Base-by-base conservation (phyloP, 2,329 filamentous ascomycete genomes). In the Raffaelea arxii region DNA sequence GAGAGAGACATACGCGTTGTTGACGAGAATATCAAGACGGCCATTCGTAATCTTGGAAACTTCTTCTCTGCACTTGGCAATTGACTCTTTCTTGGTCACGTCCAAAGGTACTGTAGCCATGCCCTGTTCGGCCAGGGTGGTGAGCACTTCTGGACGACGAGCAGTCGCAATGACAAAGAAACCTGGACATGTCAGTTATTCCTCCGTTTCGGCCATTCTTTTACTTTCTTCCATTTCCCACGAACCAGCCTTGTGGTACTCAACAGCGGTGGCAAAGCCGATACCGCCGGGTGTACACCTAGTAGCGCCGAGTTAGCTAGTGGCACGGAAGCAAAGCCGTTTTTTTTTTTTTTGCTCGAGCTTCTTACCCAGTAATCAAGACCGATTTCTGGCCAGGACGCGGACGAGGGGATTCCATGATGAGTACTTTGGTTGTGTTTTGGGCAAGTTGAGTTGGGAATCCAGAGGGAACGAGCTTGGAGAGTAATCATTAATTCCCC, bases 201-300 rank as follows among this genome's bases (percentile, higher is more conserved):
- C 7, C 9, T 42, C 19, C 16, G 21, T 21, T 22, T 10, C 12
- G 12, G 22, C 10, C 24, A n/a, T n/a, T n/a, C n/a, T n/a, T n/a
- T n/a, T n/a, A n/a, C n/a, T n/a, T n/a, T n/a, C n/a, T n/a, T n/a
- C n/a, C n/a, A n/a, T n/a, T n/a, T n/a, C n/a, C n/a, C 5, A 9
- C 14, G 4, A 43, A 56, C 25, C 46, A 75, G 75, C 75, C 61
- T 68, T 67, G 11, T 77, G 69, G 44, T 78, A 79, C 50, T 75
- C 74, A 2, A 68, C 55, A 16, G 70, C 75, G 11, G 80, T 46
- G 3, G 70, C 71, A 55, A 76, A 68, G 35, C 76, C 76, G 48
- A 80, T 79, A 25, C 76, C 76, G 14, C 75, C 76, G 2, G 76
- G 73, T 6, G 75, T 72, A 55, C 76, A 78, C 14, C 76, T 79